These are phyloP conservation scores for Diospyros kaki DNA, from an alignment of 148 eudicot species.

Conservation along the genomic window DNA sequence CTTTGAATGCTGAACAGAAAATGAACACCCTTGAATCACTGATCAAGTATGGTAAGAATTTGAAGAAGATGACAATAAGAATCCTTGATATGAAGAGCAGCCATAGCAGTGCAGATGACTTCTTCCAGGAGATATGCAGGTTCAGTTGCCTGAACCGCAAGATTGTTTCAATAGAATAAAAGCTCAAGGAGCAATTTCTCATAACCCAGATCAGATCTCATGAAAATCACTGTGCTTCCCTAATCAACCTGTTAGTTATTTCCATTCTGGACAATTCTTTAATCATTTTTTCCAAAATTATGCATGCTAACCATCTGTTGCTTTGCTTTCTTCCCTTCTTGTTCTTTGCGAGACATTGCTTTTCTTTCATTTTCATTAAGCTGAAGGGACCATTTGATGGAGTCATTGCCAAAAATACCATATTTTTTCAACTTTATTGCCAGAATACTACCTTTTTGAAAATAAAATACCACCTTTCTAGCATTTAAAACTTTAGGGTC, in stretches of 20 bases:
- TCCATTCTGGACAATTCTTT: slow-evolving; percentile 1
- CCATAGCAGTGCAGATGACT: slow-evolving; percentile 91
- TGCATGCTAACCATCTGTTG: neutral
- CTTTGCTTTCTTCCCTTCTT: too few species aligned
- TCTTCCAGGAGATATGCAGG: slow-evolving; percentile 82
- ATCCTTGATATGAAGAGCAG: slow-evolving; percentile 92
- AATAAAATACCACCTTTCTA: too few species aligned
- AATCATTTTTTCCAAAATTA: neutral
- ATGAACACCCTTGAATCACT: slow-evolving; percentile 88
- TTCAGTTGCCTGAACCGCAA: slow-evolving; percentile 57
- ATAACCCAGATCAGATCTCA: neutral
- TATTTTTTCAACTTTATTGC: too few species aligned
- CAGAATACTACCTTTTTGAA: too few species aligned
- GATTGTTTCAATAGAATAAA: slow-evolving; percentile 65
- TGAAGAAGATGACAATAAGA: slow-evolving; percentile 71
- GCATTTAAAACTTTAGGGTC: too few species aligned
- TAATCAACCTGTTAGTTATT: neutral
- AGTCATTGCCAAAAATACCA: too few species aligned
- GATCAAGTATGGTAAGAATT: slow-evolving; percentile 53
- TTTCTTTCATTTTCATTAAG: too few species aligned
- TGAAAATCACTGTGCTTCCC: neutral
- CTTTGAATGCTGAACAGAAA: slow-evolving; percentile 91
- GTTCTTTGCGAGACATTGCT: too few species aligned
- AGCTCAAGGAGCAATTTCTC: slow-evolving; percentile 2
- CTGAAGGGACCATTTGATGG: too few species aligned